Conservation (phyloP, 306 rosid species). For the Neltuma alba region DNA sequence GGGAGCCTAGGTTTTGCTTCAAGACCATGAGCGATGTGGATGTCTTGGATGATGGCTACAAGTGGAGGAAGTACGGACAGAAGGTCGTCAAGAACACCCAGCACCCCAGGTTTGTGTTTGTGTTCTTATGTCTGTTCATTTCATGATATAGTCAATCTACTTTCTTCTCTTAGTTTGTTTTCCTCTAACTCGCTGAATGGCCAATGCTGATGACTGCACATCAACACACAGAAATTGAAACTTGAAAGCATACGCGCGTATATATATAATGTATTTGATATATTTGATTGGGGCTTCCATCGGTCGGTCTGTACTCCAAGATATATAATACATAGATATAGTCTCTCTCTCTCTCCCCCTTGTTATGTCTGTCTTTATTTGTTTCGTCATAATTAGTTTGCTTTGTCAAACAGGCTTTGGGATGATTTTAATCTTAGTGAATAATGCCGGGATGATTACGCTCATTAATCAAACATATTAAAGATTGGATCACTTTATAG, state of each 20-base stretch:
- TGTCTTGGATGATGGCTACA: slow-evolving; percentile 98
- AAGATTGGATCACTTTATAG: slow-evolving; percentile 23
- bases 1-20: slow-evolving; percentile 99
- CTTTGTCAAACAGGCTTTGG: slow-evolving; percentile 29
- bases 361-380: slow-evolving; percentile 42
- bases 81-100: slow-evolving; percentile 99
- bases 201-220: neutral
- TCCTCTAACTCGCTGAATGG: slow-evolving; percentile 13
- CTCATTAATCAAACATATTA: slow-evolving; percentile 34
- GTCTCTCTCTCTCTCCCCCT: slow-evolving; percentile 40
- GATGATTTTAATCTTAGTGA: slow-evolving; percentile 31
- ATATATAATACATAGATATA: slow-evolving; percentile 26
- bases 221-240: slow-evolving; percentile 6
- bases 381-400: slow-evolving; percentile 46
- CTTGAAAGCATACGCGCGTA: too few relatives aligned
- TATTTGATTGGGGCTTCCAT: slow-evolving; percentile 26
- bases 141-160: neutral
- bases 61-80: slow-evolving; percentile 99
- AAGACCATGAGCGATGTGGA: slow-evolving; percentile 96
- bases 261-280: neutral
- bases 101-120: slow-evolving; percentile 72
- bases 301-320: slow-evolving; percentile 12
- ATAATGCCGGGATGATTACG: slow-evolving; percentile 33
- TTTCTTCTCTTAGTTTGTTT: too few relatives aligned
- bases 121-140: neutral